A percentile compares a stretch with the other conserved stretches of the same genome.
Evolutionary conservation across 2,329 filamentous ascomycete genomes (phyloP).

Genomic region (Cladosporium austrohemisphaericum): DNA sequence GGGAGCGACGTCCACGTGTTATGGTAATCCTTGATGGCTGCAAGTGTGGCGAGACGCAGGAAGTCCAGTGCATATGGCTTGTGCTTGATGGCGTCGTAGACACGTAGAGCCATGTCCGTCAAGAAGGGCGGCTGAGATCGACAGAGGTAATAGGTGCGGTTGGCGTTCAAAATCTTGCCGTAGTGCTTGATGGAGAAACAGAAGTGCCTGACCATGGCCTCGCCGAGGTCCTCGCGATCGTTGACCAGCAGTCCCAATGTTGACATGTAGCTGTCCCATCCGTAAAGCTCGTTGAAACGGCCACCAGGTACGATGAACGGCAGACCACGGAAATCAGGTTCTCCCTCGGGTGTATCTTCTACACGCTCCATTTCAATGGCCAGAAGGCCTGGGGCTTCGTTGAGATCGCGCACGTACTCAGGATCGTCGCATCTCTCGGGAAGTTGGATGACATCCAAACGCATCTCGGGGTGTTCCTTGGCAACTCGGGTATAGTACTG

Average conservation of each 20-base stretch:
- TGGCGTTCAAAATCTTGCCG: slow-evolving; percentile 96
- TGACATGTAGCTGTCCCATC: slow-evolving; percentile 99
- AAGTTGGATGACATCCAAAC: slow-evolving; percentile 80
- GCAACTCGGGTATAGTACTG: slow-evolving; percentile 86
- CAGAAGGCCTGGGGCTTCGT: slow-evolving; percentile 80
- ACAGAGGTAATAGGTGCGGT: slow-evolving; percentile 89
- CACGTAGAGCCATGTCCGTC: slow-evolving; percentile 92
- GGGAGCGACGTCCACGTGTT: slow-evolving; percentile 75
- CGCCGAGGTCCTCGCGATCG: slow-evolving; percentile 79
- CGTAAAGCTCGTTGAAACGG: slow-evolving; percentile 96
- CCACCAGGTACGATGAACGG: slow-evolving; percentile 98
- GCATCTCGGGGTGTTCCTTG: slow-evolving; percentile 72
- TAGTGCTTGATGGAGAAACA: slow-evolving; percentile 98
- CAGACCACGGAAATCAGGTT: slow-evolving; percentile 69
- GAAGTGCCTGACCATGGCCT: slow-evolving; percentile 93
- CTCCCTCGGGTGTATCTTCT: slow-evolving; percentile 62
- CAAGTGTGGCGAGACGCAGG: slow-evolving; percentile 71
- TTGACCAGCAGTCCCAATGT: slow-evolving; percentile 84
- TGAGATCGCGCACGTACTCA: slow-evolving; percentile 77
- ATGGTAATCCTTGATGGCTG: slow-evolving; percentile 95
- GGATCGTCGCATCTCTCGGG: slow-evolving; percentile 65
- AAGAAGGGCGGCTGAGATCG: slow-evolving; percentile 95
- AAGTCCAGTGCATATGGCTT: slow-evolving; percentile 79
- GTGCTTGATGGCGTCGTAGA: slow-evolving; percentile 89
- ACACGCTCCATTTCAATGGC: slow-evolving; percentile 78